These are phyloP conservation scores for Puya raimondii DNA, from an alignment of 176 grass and related monocot species.

Conservation along the genomic window DNA sequence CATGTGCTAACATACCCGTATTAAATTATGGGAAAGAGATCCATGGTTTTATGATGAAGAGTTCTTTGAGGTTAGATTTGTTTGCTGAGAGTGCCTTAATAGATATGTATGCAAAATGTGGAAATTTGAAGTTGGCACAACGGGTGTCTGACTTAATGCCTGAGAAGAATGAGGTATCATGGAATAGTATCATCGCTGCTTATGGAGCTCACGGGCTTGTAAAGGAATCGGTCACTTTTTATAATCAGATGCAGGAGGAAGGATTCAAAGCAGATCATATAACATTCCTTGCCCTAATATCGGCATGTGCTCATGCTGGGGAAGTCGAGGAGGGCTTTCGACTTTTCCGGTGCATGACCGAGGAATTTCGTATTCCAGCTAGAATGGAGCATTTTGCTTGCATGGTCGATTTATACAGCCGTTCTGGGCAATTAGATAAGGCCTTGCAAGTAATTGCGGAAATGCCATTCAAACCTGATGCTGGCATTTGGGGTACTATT, in stretches of 20 bases:
- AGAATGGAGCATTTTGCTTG: constrained; percentile 76
- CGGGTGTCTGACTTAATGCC: constrained; percentile 64
- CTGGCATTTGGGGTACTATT: constrained; percentile 79
- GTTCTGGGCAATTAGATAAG: constrained; percentile 57
- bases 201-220: constrained; percentile 77
- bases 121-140: constrained; percentile 47
- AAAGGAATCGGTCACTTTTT: constrained; percentile 47
- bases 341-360: constrained; percentile 54
- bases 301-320: constrained; percentile 69
- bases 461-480: constrained; percentile 72
- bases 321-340: constrained; percentile 55
- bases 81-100: constrained; percentile 70
- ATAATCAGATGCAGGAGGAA: constrained; percentile 52
- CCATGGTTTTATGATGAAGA: constrained; percentile 64
- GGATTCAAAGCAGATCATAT: constrained; percentile 58
- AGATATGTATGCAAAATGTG: constrained; percentile 87
- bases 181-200: constrained; percentile 86
- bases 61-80: constrained; percentile 43
- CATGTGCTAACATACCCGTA: constrained; percentile 60
- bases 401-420: constrained; percentile 70
- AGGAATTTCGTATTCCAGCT: constrained; percentile 42
- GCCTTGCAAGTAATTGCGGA: constrained; percentile 48
- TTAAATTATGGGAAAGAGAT: constrained; percentile 77
- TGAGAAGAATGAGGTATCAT: constrained; percentile 69
- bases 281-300: constrained; percentile 83